These are phyloP conservation scores for Pleurotus tuoliensis DNA, from an alignment of 768 basidiomycete genomes.

Conservation along the genomic window DNA sequence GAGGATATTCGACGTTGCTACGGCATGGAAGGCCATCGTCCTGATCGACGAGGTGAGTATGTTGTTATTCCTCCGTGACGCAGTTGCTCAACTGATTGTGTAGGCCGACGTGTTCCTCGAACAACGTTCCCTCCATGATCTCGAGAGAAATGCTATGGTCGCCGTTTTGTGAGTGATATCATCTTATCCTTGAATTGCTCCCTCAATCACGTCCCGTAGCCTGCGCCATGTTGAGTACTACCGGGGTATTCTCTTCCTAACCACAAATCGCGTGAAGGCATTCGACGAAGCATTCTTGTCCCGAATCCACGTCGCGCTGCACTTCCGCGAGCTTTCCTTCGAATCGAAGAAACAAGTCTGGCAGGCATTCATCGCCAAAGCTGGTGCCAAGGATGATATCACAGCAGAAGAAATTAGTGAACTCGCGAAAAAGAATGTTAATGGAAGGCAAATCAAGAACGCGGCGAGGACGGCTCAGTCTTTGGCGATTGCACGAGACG, in stretches of 20 bases:
- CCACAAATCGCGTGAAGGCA: constrained; percentile 52
- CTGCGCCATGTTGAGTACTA: constrained; percentile 56
- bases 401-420: constrained; percentile 37
- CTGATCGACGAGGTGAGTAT: constrained; percentile 46
- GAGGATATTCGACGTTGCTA: constrained; percentile 47
- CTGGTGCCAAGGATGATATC: constrained; percentile 28
- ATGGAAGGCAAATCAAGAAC: constrained; percentile 70
- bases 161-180: constrained; percentile 42
- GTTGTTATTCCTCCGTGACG: neutral
- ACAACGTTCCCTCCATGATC: constrained; percentile 58
- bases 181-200: constrained; percentile 21
- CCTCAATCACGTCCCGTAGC: constrained; percentile 26
- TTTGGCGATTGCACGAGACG: constrained; percentile 45
- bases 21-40: constrained; percentile 58
- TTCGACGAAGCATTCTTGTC: constrained; percentile 71
- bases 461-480: constrained; percentile 62
- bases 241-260: constrained; percentile 53
- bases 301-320: constrained; percentile 62
- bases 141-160: constrained; percentile 69
- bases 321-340: constrained; percentile 54
- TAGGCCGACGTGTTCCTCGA: constrained; percentile 71
- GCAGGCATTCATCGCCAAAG: constrained; percentile 54
- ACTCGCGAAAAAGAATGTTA: constrained; percentile 49
- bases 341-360: constrained; percentile 58
- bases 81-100: constrained; percentile 6